phyloP scores from a whole-genome alignment of 768 basidiomycete species.

The Termitomyces sp. region DNA sequence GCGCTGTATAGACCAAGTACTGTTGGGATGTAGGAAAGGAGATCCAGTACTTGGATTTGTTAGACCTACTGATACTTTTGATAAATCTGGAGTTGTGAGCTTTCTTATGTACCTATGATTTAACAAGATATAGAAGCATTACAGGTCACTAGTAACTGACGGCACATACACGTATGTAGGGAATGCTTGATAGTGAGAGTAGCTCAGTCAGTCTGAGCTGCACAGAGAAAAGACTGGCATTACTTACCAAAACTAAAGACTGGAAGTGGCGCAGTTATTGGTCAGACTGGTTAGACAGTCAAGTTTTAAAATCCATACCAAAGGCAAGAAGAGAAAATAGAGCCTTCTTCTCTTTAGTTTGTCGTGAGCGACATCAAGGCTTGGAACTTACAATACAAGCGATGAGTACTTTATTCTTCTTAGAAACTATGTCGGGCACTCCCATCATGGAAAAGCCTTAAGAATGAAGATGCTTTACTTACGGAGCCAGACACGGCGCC shows the following conservation, averaged over 20 bases:
- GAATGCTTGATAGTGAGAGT: background rate
- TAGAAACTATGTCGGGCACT: background rate
- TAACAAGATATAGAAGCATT: background rate
- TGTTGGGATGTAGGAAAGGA: background rate
- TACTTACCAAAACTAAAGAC: background rate
- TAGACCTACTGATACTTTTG: background rate
- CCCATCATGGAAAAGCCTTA: too few species aligned
- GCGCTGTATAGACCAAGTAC: background rate
- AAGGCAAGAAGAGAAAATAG: background rate
- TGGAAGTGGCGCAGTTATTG: background rate
- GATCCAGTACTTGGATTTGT: too few species aligned
- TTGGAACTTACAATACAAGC: background rate
- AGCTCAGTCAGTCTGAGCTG: background rate
- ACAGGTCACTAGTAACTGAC: background rate
- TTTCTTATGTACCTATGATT: background rate
- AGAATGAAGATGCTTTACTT: background rate
- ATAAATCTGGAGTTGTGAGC: background rate
- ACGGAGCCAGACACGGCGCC: background rate
- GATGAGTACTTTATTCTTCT: background rate
- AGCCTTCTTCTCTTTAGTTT: background rate
- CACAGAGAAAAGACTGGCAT: background rate
- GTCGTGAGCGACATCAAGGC: too few species aligned
- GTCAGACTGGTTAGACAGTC: background rate
- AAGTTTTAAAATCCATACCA: background rate
- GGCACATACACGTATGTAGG: background rate